Evolutionary conservation across 1,284 basidiomycete genomes (phyloP), one percentile per base, ranked within the genome.

Genomic region (Ganoderma meredithae): DNA sequence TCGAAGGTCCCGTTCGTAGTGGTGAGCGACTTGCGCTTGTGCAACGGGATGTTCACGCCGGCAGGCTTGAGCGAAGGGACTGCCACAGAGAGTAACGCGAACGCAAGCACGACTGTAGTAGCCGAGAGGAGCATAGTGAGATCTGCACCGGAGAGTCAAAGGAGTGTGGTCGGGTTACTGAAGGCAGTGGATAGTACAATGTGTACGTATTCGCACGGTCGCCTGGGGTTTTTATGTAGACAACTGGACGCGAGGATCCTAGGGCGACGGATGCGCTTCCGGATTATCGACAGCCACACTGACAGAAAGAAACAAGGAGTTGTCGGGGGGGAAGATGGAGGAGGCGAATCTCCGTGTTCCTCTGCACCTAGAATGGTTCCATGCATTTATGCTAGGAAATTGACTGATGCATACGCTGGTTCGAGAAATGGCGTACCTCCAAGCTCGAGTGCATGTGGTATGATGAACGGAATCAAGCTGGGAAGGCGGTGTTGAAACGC

Each of bases 1-100:
- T 75, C 63, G 65, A 75, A 71, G 7, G 70, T 74, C 17, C 72
- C 74, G 47, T 76, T 71, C 7, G 31, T 25, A 6, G 62, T 75
- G 43, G 65, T 73, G 22, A 74, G 41, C 7, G 68, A 66, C 22
- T 15, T 55, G 39, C 73, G 72, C 66, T 72, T 71, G 17, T 60
- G 47, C 6, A 75, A 27, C 7, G 65, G 69, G 47, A 75, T 65
- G n/a, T 62, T 58, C 52, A 70, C 47, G 3, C 71, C 69, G 4
- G 27, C 44, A 8, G 59, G 64, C 12, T 27, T 5, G 19, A 27
- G 43, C 52, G 67, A 17, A 8, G 72, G 64, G 4, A 47, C 55
- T 3, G 72, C 64, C 6, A 64, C 19, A 25, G 68, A 68, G 43
- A 74, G 22, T 15, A 72, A 56, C 8, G 64, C 65, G 15, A 74